A percentile compares a stretch with the other conserved stretches of the same genome.
phyloP scores from a whole-genome alignment of 106 monocot genomes.

The Acorus calamus region DNA sequence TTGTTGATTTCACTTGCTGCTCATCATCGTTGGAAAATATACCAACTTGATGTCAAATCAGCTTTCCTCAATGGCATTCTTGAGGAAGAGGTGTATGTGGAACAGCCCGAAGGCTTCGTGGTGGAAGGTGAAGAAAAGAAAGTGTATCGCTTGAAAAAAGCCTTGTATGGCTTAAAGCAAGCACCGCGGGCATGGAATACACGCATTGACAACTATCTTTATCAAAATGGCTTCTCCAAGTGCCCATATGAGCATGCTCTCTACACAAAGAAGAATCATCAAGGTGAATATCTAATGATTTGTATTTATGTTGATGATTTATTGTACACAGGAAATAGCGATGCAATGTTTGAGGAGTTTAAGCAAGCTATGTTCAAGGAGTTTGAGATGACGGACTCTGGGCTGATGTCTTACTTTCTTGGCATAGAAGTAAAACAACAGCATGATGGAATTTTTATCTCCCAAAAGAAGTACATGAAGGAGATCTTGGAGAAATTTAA shows the following conservation, averaged over 20 bases:
- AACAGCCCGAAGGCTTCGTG: no score
- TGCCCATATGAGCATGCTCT: conserved; percentile 2
- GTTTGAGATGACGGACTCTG: conserved; percentile 11
- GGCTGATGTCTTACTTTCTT: conserved; percentile 9
- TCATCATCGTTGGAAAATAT: conserved; percentile 4
- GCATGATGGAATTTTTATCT: conserved; percentile 5
- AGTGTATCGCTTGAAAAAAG: no score
- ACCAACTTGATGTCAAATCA: conserved; percentile 2
- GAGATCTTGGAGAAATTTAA: conserved; percentile 8
- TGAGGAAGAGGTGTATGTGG: no score
- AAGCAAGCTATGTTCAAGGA: conserved; percentile 6
- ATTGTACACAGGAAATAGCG: conserved; percentile 1
- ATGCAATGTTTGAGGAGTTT: not conserved
- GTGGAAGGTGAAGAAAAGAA: no score
- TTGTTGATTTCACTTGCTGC: conserved; percentile 5
- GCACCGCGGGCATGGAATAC: no score
- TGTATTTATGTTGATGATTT: conserved; percentile 5
- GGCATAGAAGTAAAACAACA: conserved; percentile 9
- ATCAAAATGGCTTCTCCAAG: no score
- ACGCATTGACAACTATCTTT: no score
- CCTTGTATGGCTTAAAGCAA: no score
- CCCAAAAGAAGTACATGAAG: conserved; percentile 6
- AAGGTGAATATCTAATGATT: not conserved
- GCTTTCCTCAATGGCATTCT: no score
- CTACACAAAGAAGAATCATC: not conserved